phyloP scores from a whole-genome alignment of 805 yeast species.

The baker's yeast (Saccharomyces cerevisiae) region DNA sequence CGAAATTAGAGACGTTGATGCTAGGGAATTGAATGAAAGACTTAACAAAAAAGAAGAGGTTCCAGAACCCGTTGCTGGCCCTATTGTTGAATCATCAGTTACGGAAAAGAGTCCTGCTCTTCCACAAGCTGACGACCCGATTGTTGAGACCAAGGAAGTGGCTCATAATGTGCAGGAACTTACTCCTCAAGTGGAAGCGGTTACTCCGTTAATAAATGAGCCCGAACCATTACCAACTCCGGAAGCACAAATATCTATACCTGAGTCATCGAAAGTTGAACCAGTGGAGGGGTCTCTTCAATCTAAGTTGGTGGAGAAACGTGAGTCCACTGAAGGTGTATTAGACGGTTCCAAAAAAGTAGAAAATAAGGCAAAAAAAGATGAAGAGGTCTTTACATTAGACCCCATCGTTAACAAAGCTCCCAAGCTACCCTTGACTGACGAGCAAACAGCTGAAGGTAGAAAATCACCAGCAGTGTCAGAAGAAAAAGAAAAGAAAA shows the following conservation, averaged over 20 bases:
- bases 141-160: slow-evolving; percentile 1
- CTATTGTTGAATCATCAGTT: slow-evolving; percentile 3
- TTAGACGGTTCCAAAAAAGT: background rate
- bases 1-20: slow-evolving; percentile 47
- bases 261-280: background rate
- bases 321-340: background rate
- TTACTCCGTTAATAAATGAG: background rate
- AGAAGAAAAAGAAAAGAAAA: background rate
- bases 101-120: slow-evolving; percentile 3
- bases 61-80: slow-evolving; percentile 3
- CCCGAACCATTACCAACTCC: background rate
- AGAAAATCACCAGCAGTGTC: background rate
- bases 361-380: slow-evolving; percentile 2
- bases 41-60: slow-evolving; percentile 17
- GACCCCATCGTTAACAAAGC: background rate
- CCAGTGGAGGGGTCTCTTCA: background rate
- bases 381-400: background rate
- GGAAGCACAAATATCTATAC: background rate
- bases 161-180: slow-evolving; percentile 1
- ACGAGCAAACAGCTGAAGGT: background rate
- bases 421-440: background rate
- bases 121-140: slow-evolving; percentile 5
- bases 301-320: background rate
- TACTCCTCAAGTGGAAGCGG: background rate
- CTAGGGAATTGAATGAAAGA: slow-evolving; percentile 48